A percentile compares a stretch with the other conserved stretches of the same genome.
phyloP scores from a whole-genome alignment of 345 rosid genomes.

The Aquilaria yunnanensis region DNA sequence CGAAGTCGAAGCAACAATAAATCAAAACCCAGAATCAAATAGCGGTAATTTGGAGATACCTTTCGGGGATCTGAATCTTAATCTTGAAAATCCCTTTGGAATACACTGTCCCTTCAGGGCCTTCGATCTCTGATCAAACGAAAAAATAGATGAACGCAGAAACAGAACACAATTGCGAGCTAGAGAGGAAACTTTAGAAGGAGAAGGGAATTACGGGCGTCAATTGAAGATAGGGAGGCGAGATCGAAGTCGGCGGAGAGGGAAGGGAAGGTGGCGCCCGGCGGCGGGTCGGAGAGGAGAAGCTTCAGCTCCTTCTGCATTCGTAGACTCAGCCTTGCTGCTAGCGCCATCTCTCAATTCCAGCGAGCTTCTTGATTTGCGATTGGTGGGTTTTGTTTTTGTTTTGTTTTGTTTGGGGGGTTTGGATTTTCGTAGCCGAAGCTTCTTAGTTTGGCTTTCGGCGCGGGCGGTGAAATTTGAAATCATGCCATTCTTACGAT shows the following conservation, averaged over 20 bases:
- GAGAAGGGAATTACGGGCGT: slow-evolving; percentile 49
- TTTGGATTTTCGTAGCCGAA: neutral
- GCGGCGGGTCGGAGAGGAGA: slow-evolving; percentile 78
- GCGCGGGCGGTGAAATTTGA: no score
- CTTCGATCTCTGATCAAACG: slow-evolving; percentile 46
- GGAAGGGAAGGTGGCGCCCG: slow-evolving; percentile 54
- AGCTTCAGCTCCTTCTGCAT: slow-evolving; percentile 85
- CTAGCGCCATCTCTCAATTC: slow-evolving; percentile 54
- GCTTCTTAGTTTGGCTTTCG: no score
- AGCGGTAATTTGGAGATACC: slow-evolving; percentile 22
- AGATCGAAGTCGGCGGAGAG: slow-evolving; percentile 47
- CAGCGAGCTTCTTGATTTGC: neutral
- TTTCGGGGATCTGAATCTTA: slow-evolving; percentile 73
- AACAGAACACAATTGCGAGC: neutral
- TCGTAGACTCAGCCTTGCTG: slow-evolving; percentile 63
- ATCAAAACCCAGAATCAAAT: neutral
- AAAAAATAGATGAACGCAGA: neutral
- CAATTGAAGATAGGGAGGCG: slow-evolving; percentile 46
- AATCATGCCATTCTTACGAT: no score
- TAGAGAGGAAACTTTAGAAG: neutral
- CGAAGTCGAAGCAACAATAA: neutral
- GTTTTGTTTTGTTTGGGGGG: neutral
- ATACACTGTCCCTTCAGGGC: slow-evolving; percentile 73
- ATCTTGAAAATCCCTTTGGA: slow-evolving; percentile 58
- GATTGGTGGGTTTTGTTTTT: neutral